Conservation (phyloP, 352 stramenopile species). For the Peronospora farinosa region DNA sequence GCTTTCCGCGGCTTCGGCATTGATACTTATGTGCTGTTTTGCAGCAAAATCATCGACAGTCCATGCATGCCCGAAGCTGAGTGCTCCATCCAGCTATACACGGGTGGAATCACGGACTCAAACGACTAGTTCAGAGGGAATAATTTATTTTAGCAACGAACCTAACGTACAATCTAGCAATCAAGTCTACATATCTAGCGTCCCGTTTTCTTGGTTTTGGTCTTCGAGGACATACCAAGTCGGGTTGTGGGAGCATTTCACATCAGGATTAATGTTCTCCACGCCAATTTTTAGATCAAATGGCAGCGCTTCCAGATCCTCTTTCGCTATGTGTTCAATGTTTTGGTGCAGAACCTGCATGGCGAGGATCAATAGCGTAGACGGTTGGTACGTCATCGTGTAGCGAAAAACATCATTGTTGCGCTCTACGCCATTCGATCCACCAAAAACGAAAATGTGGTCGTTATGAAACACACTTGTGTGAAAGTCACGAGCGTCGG, state of each 20-base stretch:
- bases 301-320: slow-evolving; percentile 46
- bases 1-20: background rate
- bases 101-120: slow-evolving; percentile 53
- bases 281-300: slow-evolving; percentile 59
- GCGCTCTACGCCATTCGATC: slow-evolving; percentile 75
- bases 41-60: slow-evolving; percentile 79
- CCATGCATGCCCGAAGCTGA: slow-evolving; percentile 84
- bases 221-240: slow-evolving; percentile 59
- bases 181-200: slow-evolving; percentile 39
- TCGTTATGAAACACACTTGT: slow-evolving; percentile 66
- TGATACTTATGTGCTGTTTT: slow-evolving; percentile 8
- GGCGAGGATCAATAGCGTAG: slow-evolving; percentile 58
- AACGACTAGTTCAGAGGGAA: slow-evolving; percentile 39
- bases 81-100: slow-evolving; percentile 66
- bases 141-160: slow-evolving; percentile 32
- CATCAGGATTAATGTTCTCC: slow-evolving; percentile 67
- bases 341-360: slow-evolving; percentile 60
- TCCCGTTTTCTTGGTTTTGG: slow-evolving; percentile 31
- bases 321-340: slow-evolving; percentile 30
- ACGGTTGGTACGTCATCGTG: slow-evolving; percentile 49
- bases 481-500: slow-evolving; percentile 78
- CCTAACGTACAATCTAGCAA: slow-evolving; percentile 42
- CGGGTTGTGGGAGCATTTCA: slow-evolving; percentile 52
- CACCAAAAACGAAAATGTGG: slow-evolving; percentile 77
- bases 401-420: slow-evolving; percentile 81